Conservation (phyloP, 495 filamentous ascomycete species). For the Penicillium macrosclerotiorum region DNA sequence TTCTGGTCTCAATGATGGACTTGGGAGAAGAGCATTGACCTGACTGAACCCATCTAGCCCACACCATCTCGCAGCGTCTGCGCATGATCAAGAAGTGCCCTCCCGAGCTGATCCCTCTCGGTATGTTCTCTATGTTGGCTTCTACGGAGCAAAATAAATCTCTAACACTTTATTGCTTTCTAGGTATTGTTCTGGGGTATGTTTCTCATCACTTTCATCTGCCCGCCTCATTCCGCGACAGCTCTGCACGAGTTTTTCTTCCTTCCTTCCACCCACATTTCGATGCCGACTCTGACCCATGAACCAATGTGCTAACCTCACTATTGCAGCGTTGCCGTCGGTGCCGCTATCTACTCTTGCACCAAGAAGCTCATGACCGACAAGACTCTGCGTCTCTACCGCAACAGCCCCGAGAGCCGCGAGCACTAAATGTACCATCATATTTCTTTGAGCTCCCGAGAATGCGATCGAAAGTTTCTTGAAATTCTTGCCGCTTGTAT, state of each 20-base stretch:
- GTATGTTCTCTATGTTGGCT: slow-evolving; percentile 50
- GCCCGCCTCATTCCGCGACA: slow-evolving; percentile 15
- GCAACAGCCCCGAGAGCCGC: slow-evolving; percentile 49
- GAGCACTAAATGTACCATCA: slow-evolving; percentile 48
- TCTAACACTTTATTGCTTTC: slow-evolving; percentile 22
- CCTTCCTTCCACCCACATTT: slow-evolving; percentile 5
- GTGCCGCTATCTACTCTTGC: slow-evolving; percentile 77
- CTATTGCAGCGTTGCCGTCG: slow-evolving; percentile 56
- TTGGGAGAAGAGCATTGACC: slow-evolving; percentile 12
- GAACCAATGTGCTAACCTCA: slow-evolving; percentile 24
- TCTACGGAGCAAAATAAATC: not conserved
- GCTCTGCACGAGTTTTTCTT: slow-evolving; percentile 15
- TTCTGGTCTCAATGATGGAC: not conserved
- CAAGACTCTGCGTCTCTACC: slow-evolving; percentile 81
- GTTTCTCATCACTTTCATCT: slow-evolving; percentile 24
- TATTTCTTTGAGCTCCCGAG: slow-evolving; percentile 32
- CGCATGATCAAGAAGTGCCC: slow-evolving; percentile 83
- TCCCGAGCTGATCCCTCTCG: slow-evolving; percentile 90
- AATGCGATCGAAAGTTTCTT: slow-evolving; percentile 32
- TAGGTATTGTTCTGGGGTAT: slow-evolving; percentile 82
- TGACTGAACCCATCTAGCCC: slow-evolving; percentile 58
- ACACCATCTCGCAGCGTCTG: slow-evolving; percentile 95
- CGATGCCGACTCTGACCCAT: not conserved
- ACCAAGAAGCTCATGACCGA: slow-evolving; percentile 77
- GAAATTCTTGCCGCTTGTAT: slow-evolving; percentile 33